Percentiles rank a stretch among this genome's conserved stretches.
Conservation (phyloP, 176 grass and related monocot species). For the Phyllostachys edulis region DNA sequence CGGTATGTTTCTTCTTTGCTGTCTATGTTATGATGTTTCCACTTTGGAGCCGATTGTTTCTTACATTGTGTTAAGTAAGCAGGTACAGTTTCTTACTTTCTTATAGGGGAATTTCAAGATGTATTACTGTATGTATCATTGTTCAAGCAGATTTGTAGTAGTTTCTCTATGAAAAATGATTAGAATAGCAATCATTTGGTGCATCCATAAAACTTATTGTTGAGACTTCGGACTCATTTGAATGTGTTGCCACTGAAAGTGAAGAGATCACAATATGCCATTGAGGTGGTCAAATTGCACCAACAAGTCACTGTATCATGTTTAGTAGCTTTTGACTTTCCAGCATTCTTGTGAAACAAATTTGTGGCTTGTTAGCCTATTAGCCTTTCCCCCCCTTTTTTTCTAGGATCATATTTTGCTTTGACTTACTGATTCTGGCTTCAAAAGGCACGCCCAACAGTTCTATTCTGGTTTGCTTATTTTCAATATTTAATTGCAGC, state of each 20-base stretch:
- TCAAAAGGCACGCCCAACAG: not conserved
- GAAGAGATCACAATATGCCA: constrained; percentile 7
- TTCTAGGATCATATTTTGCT: not conserved
- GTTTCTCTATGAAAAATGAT: not conserved
- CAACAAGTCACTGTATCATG: not conserved
- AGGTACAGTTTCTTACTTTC: not conserved
- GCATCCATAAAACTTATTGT: not conserved
- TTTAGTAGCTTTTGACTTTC: not conserved
- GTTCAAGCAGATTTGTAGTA: constrained; percentile 7
- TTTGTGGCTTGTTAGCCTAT: not conserved
- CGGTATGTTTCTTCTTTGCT: constrained; percentile 55
- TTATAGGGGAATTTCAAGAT: not conserved
- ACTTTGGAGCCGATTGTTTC: not conserved
- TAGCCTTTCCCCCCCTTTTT: not conserved
- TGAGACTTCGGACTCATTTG: not conserved
- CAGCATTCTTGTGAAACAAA: not conserved
- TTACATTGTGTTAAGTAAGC: not conserved
- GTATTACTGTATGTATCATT: not conserved
- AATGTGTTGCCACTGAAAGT: not conserved
- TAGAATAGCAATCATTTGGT: not conserved
- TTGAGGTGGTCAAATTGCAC: not conserved
- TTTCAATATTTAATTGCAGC: constrained; percentile 45
- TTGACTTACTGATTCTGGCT: not conserved
- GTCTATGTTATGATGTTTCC: constrained; percentile 25
- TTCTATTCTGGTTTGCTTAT: constrained; percentile 19